phyloP scores from a whole-genome alignment of 108 stramenopile genomes.

The Pseudonitzschia pungens region DNA sequence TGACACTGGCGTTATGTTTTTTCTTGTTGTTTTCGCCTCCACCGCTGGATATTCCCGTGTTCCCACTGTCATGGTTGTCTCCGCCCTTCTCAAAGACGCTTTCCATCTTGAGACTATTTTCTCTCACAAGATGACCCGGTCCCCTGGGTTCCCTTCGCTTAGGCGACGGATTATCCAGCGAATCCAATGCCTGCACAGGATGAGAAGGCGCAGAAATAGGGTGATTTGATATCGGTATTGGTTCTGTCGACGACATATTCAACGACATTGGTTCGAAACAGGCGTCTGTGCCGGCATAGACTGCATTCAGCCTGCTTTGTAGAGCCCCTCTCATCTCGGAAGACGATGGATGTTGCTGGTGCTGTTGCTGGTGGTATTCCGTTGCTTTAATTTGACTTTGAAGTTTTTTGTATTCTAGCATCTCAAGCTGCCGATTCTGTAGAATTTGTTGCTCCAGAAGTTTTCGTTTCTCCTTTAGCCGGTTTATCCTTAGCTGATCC shows the following conservation, averaged over 20 bases:
- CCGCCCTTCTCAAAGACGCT: constrained; percentile 21
- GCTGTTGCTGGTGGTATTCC: constrained; percentile 8
- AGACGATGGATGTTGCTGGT: not conserved
- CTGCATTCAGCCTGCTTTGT: constrained; percentile 9
- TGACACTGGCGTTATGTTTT: constrained; percentile 31
- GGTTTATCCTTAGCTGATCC: constrained; percentile 25
- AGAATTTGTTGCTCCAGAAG: constrained; percentile 26
- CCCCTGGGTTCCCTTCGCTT: not conserved
- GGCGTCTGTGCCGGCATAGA: not conserved
- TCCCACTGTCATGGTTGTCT: no score
- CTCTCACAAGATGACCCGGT: constrained; percentile 13
- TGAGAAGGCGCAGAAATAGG: not conserved
- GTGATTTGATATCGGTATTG: not conserved
- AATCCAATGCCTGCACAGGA: not conserved
- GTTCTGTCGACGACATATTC: not conserved
- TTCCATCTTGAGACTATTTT: constrained; percentile 43
- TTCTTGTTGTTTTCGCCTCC: constrained; percentile 15
- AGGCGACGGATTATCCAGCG: not conserved
- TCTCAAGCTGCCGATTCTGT: constrained; percentile 11
- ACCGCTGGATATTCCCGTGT: not conserved
- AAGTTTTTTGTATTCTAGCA: not conserved
- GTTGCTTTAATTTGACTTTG: constrained; percentile 6
- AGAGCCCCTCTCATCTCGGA: constrained; percentile 10
- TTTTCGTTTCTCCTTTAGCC: constrained; percentile 18
- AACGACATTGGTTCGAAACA: not conserved